phyloP scores from a whole-genome alignment of 768 basidiomycete genomes.

The Mrakia frigida region DNA sequence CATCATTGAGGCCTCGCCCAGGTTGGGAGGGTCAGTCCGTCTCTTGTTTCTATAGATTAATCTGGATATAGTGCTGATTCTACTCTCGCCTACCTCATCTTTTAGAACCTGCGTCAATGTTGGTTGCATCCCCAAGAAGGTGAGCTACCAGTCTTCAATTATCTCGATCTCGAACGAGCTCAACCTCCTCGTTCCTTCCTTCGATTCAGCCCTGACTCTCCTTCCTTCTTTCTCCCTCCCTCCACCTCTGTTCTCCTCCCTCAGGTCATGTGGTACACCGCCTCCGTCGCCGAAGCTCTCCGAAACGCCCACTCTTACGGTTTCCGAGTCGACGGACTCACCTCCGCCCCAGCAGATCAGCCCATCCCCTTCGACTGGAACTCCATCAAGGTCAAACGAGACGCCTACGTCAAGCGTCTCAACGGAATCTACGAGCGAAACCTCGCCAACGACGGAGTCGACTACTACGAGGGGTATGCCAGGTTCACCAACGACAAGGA shows the following conservation, averaged over 20 bases:
- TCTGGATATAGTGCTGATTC: neutral
- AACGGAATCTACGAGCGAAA: slow-evolving; percentile 91
- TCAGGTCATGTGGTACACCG: slow-evolving; percentile 86
- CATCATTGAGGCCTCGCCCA: slow-evolving; percentile 67
- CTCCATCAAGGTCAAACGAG: slow-evolving; percentile 84
- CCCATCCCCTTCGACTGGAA: slow-evolving; percentile 71
- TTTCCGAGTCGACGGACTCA: slow-evolving; percentile 43
- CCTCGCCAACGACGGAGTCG: slow-evolving; percentile 78
- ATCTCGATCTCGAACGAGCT: slow-evolving; percentile 20
- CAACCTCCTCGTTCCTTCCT: neutral
- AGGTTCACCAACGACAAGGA: slow-evolving; percentile 63
- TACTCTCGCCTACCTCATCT: too few relatives aligned
- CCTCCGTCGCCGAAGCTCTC: slow-evolving; percentile 68
- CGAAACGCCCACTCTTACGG: slow-evolving; percentile 63
- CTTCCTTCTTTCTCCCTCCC: neutral
- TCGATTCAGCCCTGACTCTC: neutral
- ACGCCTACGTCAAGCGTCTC: slow-evolving; percentile 84
- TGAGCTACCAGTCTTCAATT: slow-evolving; percentile 38
- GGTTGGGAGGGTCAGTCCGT: slow-evolving; percentile 56
- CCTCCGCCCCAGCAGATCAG: slow-evolving; percentile 49
- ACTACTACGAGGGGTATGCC: slow-evolving; percentile 74
- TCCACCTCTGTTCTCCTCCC: neutral
- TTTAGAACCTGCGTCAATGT: slow-evolving; percentile 90
- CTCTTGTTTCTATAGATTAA: neutral
- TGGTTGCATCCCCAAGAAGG: slow-evolving; percentile 98